Evolutionary conservation across 148 eudicot species (phyloP), one percentile per base, ranked within the genome.

Genomic region (Rhododendron molle): DNA sequence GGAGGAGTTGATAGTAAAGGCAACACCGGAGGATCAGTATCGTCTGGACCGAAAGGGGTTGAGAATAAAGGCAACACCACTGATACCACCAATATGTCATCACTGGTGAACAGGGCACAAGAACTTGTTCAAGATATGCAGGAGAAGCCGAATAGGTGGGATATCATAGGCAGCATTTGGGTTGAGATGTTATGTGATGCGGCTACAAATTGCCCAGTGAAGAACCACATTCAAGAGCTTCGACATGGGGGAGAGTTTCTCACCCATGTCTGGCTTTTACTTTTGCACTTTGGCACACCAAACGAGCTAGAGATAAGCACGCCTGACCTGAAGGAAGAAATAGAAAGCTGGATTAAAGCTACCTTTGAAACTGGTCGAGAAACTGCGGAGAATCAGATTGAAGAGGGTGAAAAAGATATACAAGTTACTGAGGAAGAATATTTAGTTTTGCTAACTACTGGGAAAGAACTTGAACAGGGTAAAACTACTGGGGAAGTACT

Each of bases 321-420:
- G 11, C 0, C 65, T 5, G 6, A 0, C 44, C 10, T 0, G 18
- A 69, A 30, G 76, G 34, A 69, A 3, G 34, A 28, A 28, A 1
- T 3, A 2, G 18, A 32, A 0, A 5, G 76, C 38, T 2, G 7
- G 14, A 0, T 0, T 4, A 32, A 72, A 28, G 0, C 0, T 72
- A 4, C 2, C 3, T 0, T 0, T 3, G 14, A 23, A 1, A 4
- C 38, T 2, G 4, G 0, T 7, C 14, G 1, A 9, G 73, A 26
- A 4, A 18, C 18, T 54, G 6, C 0, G 23, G 34, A 2, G 34
- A 28, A 67, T 28, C 15, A 10, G 16, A 15, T 0, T 67, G 36
- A 69, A 2, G 0, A 3, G n/a, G 67, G 8, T 58, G 8, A 58
- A 20, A 0, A 58, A 0, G n/a, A 3, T 65, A 65, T 65, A 26